Evolutionary conservation across 1,284 basidiomycete genomes (phyloP).

Genomic region (Rhodotorula sp.): DNA sequence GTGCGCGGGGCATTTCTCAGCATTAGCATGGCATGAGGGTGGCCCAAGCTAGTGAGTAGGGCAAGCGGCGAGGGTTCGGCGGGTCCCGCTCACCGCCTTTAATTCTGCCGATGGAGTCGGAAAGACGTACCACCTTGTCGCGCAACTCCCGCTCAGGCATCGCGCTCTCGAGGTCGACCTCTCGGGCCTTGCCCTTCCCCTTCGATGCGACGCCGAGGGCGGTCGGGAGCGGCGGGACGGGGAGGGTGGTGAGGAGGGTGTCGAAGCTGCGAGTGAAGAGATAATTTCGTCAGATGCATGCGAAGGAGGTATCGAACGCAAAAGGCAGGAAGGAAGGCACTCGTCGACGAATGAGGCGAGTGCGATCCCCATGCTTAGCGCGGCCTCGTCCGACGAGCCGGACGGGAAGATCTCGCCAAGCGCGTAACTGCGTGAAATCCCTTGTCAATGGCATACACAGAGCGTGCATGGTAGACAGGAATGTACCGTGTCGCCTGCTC

Average conservation of each 20-base stretch:
- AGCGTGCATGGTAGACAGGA: not conserved
- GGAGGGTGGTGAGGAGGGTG: not conserved
- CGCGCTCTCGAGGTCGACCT: not conserved
- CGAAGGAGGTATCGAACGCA: rapidly evolving
- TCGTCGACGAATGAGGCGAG: not conserved
- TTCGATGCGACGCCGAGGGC: not conserved
- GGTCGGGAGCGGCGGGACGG: slow-evolving; percentile 3
- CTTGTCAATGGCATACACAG: not conserved
- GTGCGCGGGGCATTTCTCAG: not conserved
- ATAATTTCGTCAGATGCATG: not conserved
- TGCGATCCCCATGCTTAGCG: not conserved
- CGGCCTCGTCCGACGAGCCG: not conserved
- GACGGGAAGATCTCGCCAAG: not conserved
- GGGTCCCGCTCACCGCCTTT: too few relatives aligned
- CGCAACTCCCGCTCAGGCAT: not conserved
- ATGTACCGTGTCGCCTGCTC: not conserved
- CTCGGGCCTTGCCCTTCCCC: too few relatives aligned
- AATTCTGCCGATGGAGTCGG: too few relatives aligned
- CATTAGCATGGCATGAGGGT: too few relatives aligned
- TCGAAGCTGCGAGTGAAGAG: not conserved
- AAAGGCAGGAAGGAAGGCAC: not conserved
- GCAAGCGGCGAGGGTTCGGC: too few relatives aligned
- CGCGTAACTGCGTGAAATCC: not conserved
- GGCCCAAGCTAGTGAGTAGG: too few relatives aligned
- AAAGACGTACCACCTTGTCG: not conserved